These are phyloP conservation scores for Aspergillus neoniger DNA, from an alignment of 2,329 filamentous ascomycete species.

Conservation along the genomic window DNA sequence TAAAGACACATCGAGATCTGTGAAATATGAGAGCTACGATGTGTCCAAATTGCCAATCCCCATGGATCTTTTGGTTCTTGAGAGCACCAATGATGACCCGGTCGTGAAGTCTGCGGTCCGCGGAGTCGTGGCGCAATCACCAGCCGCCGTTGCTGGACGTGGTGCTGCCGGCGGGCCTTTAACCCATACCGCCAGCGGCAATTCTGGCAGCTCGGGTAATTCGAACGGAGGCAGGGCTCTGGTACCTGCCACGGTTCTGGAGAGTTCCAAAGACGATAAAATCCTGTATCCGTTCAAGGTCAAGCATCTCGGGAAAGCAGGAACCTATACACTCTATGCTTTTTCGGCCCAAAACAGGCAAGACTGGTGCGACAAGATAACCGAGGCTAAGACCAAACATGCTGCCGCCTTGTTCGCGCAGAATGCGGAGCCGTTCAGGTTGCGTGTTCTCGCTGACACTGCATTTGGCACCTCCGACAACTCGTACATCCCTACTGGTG, in stretches of 20 bases:
- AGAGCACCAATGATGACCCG: constrained; percentile 88
- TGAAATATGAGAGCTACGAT: constrained; percentile 81
- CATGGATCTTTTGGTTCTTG: constrained; percentile 91
- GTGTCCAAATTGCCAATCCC: constrained; percentile 94
- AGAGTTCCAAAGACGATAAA: constrained; percentile 69
- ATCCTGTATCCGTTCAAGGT: constrained; percentile 92
- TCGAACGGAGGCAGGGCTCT: constrained; percentile 58
- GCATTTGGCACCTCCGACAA: constrained; percentile 62
- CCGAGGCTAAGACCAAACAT: constrained; percentile 91
- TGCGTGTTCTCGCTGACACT: constrained; percentile 88
- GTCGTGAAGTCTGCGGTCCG: constrained; percentile 78
- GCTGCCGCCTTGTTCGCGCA: constrained; percentile 85
- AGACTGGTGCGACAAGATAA: constrained; percentile 92
- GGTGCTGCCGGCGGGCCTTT: constrained; percentile 24
- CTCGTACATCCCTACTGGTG: constrained; percentile 63
- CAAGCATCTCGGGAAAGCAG: constrained; percentile 86
- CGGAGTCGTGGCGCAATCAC: constrained; percentile 64
- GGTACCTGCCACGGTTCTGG: constrained; percentile 51
- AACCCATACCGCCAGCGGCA: constrained; percentile 68
- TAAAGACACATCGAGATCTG: constrained; percentile 67
- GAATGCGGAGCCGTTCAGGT: constrained; percentile 91
- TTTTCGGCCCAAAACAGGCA: constrained; percentile 70
- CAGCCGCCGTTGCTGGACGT: constrained; percentile 52
- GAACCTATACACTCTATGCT: constrained; percentile 89
- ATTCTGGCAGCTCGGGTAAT: constrained; percentile 65